phyloP scores from a whole-genome alignment of 805 yeast species.

The Spathaspora passalidarum region DNA sequence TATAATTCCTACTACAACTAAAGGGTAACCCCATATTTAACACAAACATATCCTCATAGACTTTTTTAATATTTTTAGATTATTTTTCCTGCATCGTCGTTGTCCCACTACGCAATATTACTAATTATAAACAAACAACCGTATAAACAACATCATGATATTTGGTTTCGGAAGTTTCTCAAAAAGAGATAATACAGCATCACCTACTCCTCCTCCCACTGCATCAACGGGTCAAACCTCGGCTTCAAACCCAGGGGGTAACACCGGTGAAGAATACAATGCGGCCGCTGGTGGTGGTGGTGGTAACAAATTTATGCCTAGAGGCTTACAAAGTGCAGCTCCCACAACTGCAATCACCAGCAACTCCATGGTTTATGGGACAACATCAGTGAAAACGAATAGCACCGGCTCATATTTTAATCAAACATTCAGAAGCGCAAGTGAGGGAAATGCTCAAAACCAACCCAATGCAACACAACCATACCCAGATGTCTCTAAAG shows the following conservation, averaged over 20 bases:
- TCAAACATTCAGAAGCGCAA: conserved; percentile 18
- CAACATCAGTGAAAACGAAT: conserved; percentile 33
- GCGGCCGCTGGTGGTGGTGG: not conserved
- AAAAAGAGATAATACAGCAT: conserved; percentile 20
- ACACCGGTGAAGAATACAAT: not conserved
- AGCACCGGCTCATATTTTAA: conserved; percentile 21
- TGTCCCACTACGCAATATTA: not conserved
- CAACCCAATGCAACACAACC: not conserved
- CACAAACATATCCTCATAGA: not conserved
- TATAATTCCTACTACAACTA: not conserved
- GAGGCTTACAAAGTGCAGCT: conserved; percentile 35
- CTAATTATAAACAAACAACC: not conserved
- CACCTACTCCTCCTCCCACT: conserved; percentile 7
- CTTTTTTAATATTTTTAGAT: not conserved
- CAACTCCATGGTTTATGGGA: conserved; percentile 65
- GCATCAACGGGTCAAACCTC: conserved; percentile 1
- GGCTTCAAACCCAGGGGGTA: not conserved
- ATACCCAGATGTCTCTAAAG: not conserved
- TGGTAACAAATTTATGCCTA: conserved; percentile 31
- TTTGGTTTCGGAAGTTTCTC: conserved; percentile 39
- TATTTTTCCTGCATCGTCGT: not conserved
- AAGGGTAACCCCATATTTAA: not conserved
- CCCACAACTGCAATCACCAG: conserved; percentile 71
- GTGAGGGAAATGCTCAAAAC: not conserved
- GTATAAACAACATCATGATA: conserved; percentile 14